Evolutionary conservation across 2,329 filamentous ascomycete genomes (phyloP).

Genomic region (Botryosphaeria dothidea): DNA sequence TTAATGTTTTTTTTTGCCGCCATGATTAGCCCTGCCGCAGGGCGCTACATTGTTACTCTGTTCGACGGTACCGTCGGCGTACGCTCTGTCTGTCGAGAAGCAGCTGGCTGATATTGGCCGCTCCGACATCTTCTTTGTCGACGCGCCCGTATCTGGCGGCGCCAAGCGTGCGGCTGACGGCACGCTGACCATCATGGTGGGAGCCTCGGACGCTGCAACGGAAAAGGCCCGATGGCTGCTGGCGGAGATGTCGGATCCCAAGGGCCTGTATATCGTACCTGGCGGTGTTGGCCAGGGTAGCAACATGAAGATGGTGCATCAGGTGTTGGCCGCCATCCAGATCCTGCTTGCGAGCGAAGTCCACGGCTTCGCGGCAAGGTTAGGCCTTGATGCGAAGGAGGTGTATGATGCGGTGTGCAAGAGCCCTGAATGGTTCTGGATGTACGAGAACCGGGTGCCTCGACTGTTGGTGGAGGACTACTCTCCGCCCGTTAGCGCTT

Average conservation of each 20-base stretch:
- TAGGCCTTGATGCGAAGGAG: conserved; percentile 54
- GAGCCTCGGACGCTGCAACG: conserved; percentile 59
- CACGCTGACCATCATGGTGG: conserved; percentile 75
- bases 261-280: conserved; percentile 59
- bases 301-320: conserved; percentile 61
- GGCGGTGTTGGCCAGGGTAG: conserved; percentile 56
- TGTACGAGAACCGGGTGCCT: conserved; percentile 59
- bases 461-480: conserved; percentile 56
- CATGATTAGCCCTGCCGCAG: conserved; percentile 48
- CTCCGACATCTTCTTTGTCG: conserved; percentile 66
- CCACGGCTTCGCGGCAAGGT: conserved; percentile 56
- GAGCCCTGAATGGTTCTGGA: conserved; percentile 48
- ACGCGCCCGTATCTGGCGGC: conserved; percentile 73
- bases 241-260: conserved; percentile 60
- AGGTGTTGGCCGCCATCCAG: conserved; percentile 60
- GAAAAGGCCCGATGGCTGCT: conserved; percentile 60
- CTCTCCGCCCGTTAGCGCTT: conserved; percentile 45
- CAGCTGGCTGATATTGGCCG: conserved; percentile 58
- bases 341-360: conserved; percentile 58
- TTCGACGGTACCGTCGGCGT: conserved; percentile 69
- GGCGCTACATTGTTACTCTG: conserved; percentile 65
- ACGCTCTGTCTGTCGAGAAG: conserved; percentile 61
- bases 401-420: conserved; percentile 51
- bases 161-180: conserved; percentile 68
- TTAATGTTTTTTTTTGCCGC: not conserved